Evolutionary conservation across 2,329 filamentous ascomycete genomes (phyloP), one percentile per base, ranked within the genome.

Genomic region (Aureobasidium sp.): DNA sequence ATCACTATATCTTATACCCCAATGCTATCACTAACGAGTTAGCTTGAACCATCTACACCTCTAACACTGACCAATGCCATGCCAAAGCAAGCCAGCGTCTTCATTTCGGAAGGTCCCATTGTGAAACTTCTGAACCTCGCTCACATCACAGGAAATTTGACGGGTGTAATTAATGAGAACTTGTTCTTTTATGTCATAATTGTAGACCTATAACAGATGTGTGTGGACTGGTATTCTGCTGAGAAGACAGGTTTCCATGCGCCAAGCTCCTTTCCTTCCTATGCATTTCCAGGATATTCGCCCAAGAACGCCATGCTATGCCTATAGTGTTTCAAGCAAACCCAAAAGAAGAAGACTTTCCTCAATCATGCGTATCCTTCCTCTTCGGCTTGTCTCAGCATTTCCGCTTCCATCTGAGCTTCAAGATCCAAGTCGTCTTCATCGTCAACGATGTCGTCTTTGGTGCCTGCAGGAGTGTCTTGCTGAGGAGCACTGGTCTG

Each of bases 391-490:
- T 69, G 63, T 55, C 66, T 65, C 52, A 66, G 74, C 67, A 79
- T 70, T 64, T 77, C 79, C 3, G 74, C 77, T 63, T 76, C 75
- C 63, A 79, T 65, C 61, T 76, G 76, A n/a, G 83, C 81, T 71
- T 86, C 86, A 54, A 87, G 72, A 67, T 86, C 86, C 21, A 21
- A 21, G 21, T 21, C 21, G 67, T 86, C 81, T 32, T 68, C 81
- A 49, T 64, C 72, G 15, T 73, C 71, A 15, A 67, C 61, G 64
- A 70, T 65, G 45, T 71, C 68, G 21, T 21, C 21, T 21, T 21
- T 21, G 21, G 21, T 21, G 21, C 21, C 21, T 10, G 55, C 32
- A 9, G 45, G 21, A 5, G 37, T 42, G 16, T 44, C 36, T 41
- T 78, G 78, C 8, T 78, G 78, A n/a, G 67, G 74, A 58, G 72